A percentile compares a stretch with the other conserved stretches of the same genome.
These are phyloP conservation scores for Debaryomyces udenii DNA, from an alignment of 1,139 yeast genomes.

Conservation along the genomic window DNA sequence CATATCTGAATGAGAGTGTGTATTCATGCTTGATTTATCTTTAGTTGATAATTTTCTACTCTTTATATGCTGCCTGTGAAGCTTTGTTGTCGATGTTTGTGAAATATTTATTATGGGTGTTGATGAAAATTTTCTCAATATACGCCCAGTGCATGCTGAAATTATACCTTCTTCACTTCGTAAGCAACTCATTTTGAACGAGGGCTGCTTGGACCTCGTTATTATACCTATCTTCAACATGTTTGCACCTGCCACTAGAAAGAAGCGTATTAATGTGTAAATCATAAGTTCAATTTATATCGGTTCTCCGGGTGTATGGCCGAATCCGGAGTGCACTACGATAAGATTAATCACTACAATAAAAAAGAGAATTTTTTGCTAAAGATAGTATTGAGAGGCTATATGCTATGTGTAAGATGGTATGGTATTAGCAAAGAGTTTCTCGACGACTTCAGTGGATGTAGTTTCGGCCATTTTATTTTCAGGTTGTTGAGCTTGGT, in stretches of 20 bases:
- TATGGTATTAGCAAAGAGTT: conserved; percentile 11
- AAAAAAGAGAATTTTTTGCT: neutral
- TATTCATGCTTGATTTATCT: neutral
- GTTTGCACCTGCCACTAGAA: neutral
- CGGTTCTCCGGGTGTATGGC: conserved; percentile 6
- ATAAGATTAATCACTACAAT: conserved; percentile 1
- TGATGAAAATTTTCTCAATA: conserved; percentile 8
- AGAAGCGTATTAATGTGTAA: neutral
- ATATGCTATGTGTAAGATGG: conserved; percentile 3
- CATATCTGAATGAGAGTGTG: neutral
- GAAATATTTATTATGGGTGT: neutral
- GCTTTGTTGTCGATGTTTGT: neutral
- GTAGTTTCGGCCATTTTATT: conserved; percentile 6
- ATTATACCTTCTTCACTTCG: conserved; percentile 1
- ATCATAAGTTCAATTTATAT: conserved; percentile 2
- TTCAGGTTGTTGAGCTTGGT: neutral
- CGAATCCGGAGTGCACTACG: conserved; percentile 4
- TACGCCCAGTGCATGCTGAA: conserved; percentile 4
- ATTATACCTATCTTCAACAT: conserved; percentile 6
- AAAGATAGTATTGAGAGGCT: neutral
- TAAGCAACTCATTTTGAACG: conserved; percentile 1
- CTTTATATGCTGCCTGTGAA: neutral
- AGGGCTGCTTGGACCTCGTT: conserved; percentile 1
- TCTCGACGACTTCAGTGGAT: conserved; percentile 14
- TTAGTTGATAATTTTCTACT: conserved; percentile 6